A percentile compares a stretch with the other conserved stretches of the same genome.
These are phyloP conservation scores for Phytophthora agathidicida DNA, from an alignment of 352 stramenopile genomes.

Conservation along the genomic window DNA sequence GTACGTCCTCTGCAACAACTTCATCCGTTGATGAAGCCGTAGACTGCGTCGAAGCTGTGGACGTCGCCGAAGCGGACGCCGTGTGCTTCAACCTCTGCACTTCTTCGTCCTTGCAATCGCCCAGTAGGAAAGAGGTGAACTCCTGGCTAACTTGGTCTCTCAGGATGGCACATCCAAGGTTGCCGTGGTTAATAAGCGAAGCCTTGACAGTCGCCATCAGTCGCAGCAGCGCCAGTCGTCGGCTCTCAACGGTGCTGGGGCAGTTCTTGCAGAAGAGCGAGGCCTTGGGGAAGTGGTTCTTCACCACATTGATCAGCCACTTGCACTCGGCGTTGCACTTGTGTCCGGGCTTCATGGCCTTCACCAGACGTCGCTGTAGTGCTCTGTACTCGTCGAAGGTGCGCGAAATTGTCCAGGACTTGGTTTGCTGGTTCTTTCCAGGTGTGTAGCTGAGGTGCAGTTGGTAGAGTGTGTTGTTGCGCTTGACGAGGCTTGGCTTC, in stretches of 20 bases:
- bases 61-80: conserved; percentile 8
- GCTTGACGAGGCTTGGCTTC: conserved; percentile 28
- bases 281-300: conserved; percentile 56
- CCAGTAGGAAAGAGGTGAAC: conserved; percentile 34
- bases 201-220: conserved; percentile 32
- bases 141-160: conserved; percentile 32
- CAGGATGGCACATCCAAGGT: conserved; percentile 30
- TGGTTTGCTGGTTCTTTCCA: conserved; percentile 7
- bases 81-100: conserved; percentile 21
- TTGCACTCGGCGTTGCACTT: conserved; percentile 64
- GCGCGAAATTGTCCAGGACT: conserved; percentile 31
- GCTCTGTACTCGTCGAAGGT: conserved; percentile 49
- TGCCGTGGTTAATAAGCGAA: conserved; percentile 38
- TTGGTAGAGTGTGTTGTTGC: conserved; percentile 39
- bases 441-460: conserved; percentile 29
- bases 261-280: conserved; percentile 42
- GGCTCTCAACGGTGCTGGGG: conserved; percentile 34
- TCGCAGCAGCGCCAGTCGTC: conserved; percentile 29
- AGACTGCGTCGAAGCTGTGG: conserved; percentile 17
- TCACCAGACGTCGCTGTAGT: conserved; percentile 53
- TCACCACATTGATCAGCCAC: conserved; percentile 58
- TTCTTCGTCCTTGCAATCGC: conserved; percentile 23
- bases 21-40: conserved; percentile 9
- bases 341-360: conserved; percentile 50
- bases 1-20: conserved; percentile 7